phyloP scores from a whole-genome alignment of 805 yeast genomes.

The Lipomyces lipofer region DNA sequence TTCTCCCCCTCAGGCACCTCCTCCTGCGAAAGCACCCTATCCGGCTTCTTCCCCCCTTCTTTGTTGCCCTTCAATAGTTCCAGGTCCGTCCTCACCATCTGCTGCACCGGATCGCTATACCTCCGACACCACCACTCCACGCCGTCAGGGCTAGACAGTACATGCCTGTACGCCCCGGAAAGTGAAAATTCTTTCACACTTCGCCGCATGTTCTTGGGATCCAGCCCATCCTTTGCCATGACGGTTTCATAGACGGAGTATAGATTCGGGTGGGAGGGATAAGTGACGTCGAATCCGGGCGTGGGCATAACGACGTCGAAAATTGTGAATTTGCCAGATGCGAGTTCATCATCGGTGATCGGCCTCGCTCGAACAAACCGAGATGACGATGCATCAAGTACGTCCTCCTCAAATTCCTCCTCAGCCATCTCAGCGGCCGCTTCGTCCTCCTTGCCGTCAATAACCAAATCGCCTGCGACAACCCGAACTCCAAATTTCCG shows the following conservation, averaged over 20 bases:
- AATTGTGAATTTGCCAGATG: slow-evolving; percentile 57
- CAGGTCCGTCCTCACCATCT: slow-evolving; percentile 76
- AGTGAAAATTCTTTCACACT: slow-evolving; percentile 85
- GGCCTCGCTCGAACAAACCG: slow-evolving; percentile 58
- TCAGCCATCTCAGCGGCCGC: slow-evolving; percentile 43
- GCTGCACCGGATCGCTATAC: slow-evolving; percentile 66
- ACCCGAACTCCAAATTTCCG: slow-evolving; percentile 66
- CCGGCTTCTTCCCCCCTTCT: slow-evolving; percentile 28
- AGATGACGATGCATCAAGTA: slow-evolving; percentile 54
- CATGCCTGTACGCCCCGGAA: slow-evolving; percentile 82
- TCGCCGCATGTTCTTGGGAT: slow-evolving; percentile 82
- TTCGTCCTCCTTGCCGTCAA: slow-evolving; percentile 40
- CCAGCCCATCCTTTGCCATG: slow-evolving; percentile 77
- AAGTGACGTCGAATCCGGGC: slow-evolving; percentile 90
- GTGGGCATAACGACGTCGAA: slow-evolving; percentile 91
- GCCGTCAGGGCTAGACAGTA: slow-evolving; percentile 65
- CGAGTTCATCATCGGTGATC: slow-evolving; percentile 72
- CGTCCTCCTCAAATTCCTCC: slow-evolving; percentile 69
- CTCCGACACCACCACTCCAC: slow-evolving; percentile 62
- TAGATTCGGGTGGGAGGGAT: slow-evolving; percentile 61
- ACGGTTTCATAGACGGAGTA: slow-evolving; percentile 55
- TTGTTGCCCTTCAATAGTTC: slow-evolving; percentile 48
- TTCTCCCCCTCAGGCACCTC: slow-evolving; percentile 44
- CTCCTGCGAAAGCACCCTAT: slow-evolving; percentile 3
- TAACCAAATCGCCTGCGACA: slow-evolving; percentile 80